Base-by-base conservation (phyloP, 768 basidiomycete genomes). In the Suillus bovinus region DNA sequence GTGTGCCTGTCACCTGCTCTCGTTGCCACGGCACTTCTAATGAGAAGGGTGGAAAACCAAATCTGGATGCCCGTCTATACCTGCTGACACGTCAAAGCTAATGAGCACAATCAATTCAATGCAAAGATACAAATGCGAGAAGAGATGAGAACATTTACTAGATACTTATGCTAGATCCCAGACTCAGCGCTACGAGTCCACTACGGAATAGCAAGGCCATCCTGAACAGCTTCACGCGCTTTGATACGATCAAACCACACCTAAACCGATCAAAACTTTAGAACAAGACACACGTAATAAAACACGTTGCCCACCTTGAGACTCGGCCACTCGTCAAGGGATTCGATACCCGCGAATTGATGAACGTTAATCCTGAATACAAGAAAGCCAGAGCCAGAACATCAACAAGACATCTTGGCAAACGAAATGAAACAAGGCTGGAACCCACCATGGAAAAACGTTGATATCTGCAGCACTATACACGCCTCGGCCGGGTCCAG, bases 401-500 rank as follows among this genome's bases (percentile, higher is more conserved):
- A n/a, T 53, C 38, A 33, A 24, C 5, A 9, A 5, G 58, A 38
- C 46, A 50, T 36, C 52, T 41, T 36, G 1, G 11, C 42, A 58
- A 4, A n/a, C 6, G 9, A 34, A 39, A 5, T 47, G 57, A 65
- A 64, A 64, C 57, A 60, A 60, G 24, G 46, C 4, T n/a, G 33
- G 24, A 13, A 60, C 58, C 36, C 29, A 64, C 65, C 63, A 68
- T 16, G 62, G 60, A 60, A 64, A 63, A 58, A 70, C 73, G 64
- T 78, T 78, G 36, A 80, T 74, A 59, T 80, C 79, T 1, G 79
- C 81, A 33, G 82, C 77, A 38, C 68, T 77, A 66, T 75, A 80
- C 1, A 65, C 67, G 16, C 61, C 63, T 16, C 53, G n/a, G n/a
- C 55, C 54, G 36, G 76, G 78, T 34, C 78, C 81, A 10, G 78